Conservation (phyloP, 306 rosid species). For the Ziziphus jujuba region DNA sequence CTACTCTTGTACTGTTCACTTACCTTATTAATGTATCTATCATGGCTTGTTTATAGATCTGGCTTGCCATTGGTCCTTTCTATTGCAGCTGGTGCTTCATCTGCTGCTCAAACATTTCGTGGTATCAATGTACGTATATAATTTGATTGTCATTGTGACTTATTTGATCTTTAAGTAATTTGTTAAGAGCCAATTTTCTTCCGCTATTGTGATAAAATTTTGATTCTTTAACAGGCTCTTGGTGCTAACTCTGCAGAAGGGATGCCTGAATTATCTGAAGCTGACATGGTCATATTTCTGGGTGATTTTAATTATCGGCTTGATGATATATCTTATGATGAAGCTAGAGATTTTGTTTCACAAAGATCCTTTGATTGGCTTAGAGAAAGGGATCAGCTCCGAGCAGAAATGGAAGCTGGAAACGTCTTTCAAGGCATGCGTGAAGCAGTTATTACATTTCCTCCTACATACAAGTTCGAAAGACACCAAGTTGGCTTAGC, state of each 20-base stretch:
- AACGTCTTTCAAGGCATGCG: constrained; percentile 99
- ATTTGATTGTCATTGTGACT: constrained; percentile 13
- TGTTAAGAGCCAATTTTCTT: constrained; percentile 11
- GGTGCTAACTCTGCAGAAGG: constrained; percentile 60
- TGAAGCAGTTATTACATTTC: constrained; percentile 80
- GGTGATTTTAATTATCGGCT: constrained; percentile 97
- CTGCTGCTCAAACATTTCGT: constrained; percentile 60
- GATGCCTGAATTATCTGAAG: constrained; percentile 83
- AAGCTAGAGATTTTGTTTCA: constrained; percentile 94
- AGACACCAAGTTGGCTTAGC: constrained; percentile 91
- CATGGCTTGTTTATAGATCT: constrained; percentile 63
- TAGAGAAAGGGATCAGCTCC: constrained; percentile 92
- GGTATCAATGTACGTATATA: constrained; percentile 68
- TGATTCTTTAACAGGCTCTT: constrained; percentile 46
- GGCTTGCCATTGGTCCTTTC: constrained; percentile 75
- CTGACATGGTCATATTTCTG: constrained; percentile 89
- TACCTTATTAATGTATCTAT: constrained; percentile 55
- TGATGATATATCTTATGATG: constrained; percentile 86
- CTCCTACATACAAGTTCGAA: constrained; percentile 98
- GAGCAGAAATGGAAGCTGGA: constrained; percentile 93
- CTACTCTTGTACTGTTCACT: constrained; percentile 45
- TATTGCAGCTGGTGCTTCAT: constrained; percentile 80
- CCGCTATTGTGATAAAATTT: constrained; percentile 27
- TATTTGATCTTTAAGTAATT: constrained; percentile 30
- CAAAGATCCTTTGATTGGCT: constrained; percentile 99